A percentile compares a stretch with the other conserved stretches of the same genome.
Conservation (phyloP, 352 stramenopile species). For the Nothophytophthora sp. region DNA sequence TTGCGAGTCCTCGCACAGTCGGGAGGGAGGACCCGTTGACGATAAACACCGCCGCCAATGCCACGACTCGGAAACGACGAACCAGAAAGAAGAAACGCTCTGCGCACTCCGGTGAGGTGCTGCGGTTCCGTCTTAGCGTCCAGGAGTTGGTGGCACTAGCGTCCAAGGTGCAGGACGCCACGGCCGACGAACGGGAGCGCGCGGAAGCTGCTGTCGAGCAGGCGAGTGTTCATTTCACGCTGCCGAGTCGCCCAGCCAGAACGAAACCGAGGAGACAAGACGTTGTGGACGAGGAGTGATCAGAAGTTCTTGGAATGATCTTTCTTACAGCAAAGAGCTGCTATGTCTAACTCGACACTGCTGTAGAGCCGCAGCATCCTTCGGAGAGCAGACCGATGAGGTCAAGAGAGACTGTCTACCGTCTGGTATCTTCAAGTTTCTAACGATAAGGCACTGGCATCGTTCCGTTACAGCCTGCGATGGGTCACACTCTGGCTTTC, state of each 20-base stretch:
- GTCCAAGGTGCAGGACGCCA: slow-evolving; percentile 11
- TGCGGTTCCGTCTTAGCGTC: slow-evolving; percentile 14
- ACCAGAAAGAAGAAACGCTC: slow-evolving; percentile 16
- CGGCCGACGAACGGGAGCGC: slow-evolving; percentile 14
- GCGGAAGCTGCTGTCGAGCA: slow-evolving; percentile 6
- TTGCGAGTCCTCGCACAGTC: neutral
- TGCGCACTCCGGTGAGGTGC: neutral
- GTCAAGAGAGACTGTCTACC: too few species aligned
- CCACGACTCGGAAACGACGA: slow-evolving; percentile 4
- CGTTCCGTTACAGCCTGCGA: too few species aligned
- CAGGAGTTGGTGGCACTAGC: slow-evolving; percentile 17
- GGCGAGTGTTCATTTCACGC: neutral
- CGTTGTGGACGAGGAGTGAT: too few species aligned
- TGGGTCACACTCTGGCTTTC: too few species aligned
- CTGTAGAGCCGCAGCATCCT: too few species aligned
- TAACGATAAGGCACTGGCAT: too few species aligned
- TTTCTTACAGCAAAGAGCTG: too few species aligned
- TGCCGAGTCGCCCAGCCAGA: neutral
- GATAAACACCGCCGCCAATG: slow-evolving; percentile 1
- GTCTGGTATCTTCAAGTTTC: too few species aligned
- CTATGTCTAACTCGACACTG: too few species aligned
- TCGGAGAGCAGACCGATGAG: neutral
- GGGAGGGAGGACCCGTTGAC: neutral
- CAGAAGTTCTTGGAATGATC: too few species aligned
- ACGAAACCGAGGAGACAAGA: neutral